These are phyloP conservation scores for Eutypa lata DNA, from an alignment of 2,329 filamentous ascomycete species.

Conservation along the genomic window DNA sequence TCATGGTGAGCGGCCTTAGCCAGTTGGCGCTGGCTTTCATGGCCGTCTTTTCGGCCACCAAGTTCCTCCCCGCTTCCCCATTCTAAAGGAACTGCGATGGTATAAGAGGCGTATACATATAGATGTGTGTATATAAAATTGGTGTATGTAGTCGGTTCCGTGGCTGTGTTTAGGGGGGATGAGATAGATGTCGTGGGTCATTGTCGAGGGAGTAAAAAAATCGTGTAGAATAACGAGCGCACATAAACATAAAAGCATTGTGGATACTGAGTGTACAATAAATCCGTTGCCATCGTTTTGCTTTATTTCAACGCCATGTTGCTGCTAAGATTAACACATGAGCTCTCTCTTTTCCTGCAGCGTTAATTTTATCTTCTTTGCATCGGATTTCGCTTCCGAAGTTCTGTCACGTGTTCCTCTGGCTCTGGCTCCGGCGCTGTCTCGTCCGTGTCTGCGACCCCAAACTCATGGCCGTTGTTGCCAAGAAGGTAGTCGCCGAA, in stretches of 20 bases:
- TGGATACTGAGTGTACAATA: too few species aligned
- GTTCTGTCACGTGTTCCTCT: conserved; percentile 12
- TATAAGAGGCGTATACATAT: neutral
- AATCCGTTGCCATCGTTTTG: too few species aligned
- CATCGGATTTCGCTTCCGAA: conserved; percentile 16
- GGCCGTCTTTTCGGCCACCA: conserved; percentile 41
- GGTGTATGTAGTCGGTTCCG: too few species aligned
- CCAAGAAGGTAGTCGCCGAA: conserved; percentile 77
- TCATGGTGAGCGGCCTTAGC: conserved; percentile 28
- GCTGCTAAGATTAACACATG: too few species aligned
- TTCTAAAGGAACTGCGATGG: neutral
- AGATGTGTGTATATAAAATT: too few species aligned
- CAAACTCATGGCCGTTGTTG: conserved; percentile 61
- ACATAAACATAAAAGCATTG: too few species aligned
- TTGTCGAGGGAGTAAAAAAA: too few species aligned
- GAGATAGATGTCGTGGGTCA: too few species aligned
- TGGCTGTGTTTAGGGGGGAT: too few species aligned
- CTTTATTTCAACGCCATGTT: too few species aligned
- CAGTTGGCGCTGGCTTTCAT: conserved; percentile 39
- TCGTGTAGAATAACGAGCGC: too few species aligned
- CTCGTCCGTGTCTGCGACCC: conserved; percentile 21
- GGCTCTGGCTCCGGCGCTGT: conserved; percentile 10
- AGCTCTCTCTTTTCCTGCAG: too few species aligned
- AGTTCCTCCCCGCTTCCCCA: conserved; percentile 25
- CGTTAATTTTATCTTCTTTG: neutral